phyloP scores from a whole-genome alignment of 768 basidiomycete genomes.

The Russula virescens region DNA sequence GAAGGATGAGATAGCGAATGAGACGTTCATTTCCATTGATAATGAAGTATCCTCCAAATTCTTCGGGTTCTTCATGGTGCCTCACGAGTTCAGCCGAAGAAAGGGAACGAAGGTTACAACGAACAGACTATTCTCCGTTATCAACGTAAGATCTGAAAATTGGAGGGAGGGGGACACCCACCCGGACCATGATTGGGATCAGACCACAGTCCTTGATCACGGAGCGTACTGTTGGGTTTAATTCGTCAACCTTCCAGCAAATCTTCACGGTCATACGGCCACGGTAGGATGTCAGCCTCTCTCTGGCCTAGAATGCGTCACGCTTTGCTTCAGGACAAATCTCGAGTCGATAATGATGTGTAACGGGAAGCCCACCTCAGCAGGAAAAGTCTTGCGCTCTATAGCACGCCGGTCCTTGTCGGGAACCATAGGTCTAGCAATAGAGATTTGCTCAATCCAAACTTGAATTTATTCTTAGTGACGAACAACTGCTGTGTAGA shows the following conservation, averaged over 20 bases:
- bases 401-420: constrained; percentile 71
- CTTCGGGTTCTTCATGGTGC: constrained; percentile 94
- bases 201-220: constrained; percentile 83
- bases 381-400: constrained; percentile 79
- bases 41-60: constrained; percentile 98
- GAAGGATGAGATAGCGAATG: constrained; percentile 94
- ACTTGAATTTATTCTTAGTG: constrained; percentile 44
- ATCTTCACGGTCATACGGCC: constrained; percentile 85
- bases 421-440: constrained; percentile 80
- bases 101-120: constrained; percentile 86
- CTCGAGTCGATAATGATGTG: not conserved
- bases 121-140: constrained; percentile 54
- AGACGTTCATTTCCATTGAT: constrained; percentile 99
- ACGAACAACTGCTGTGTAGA: constrained; percentile 15
- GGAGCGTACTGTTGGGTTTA: constrained; percentile 60
- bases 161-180: constrained; percentile 38
- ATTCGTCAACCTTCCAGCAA: constrained; percentile 68
- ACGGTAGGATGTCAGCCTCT: constrained; percentile 87
- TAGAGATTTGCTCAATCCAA: constrained; percentile 81
- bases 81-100: constrained; percentile 81
- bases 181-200: constrained; percentile 95
- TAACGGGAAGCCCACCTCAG: constrained; percentile 56
- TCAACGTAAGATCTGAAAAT: not conserved
- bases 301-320: constrained; percentile 62
- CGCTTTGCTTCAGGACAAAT: not conserved